Evolutionary conservation across 116 monocot species (phyloP), one percentile per base, ranked within the genome.

Genomic region (Posidonia oceanica): DNA sequence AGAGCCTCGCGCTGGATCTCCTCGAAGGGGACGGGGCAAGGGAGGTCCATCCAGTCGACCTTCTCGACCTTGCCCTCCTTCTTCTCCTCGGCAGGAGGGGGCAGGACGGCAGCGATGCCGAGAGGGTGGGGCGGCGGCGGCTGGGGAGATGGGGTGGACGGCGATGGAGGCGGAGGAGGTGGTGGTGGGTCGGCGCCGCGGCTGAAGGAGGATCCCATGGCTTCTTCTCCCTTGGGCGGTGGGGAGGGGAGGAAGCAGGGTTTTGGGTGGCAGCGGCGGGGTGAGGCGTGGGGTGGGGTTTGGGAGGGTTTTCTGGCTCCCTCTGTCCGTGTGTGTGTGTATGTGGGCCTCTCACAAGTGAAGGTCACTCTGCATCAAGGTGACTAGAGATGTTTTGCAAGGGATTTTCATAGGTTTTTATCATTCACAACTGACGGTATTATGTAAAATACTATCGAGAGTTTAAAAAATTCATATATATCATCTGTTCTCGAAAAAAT

Each of bases 1-100:
- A 85, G 72, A 1, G 94, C 90, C 71, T 94, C 94, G 29, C 94
- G 77, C 74, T 87, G 89, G 85, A 94, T 87, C 82, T 90, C 93
- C 52, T 90, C 94, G 70, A 83, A 90, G 10, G 90, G 87, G 21
- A 90, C 74, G 36, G 94, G 94, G 52, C 90, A 87, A 0, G 94
- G 94, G 53, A 94, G 90, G 68, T 94, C 75, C 67, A 74, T 37
- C 39, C 76, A 94, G 74, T 94, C 89, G 69, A 94, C 83, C 72
- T 79, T 84, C 69, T 82, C 70, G 61, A 48, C 59, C 22, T 72
- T 72, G 59, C 63, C 79, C 77, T 78, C 76, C 5, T 44, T 77
- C 61, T 82, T 78, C 74, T 72, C 80, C 62, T 75, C 73, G 60
- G 73, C 12, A 69, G 79, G 81, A 58, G 77, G 66, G 10, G 82